Evolutionary conservation across 441 rosid species (phyloP), one percentile per base, ranked within the genome.

Genomic region (Adansonia grandidieri): DNA sequence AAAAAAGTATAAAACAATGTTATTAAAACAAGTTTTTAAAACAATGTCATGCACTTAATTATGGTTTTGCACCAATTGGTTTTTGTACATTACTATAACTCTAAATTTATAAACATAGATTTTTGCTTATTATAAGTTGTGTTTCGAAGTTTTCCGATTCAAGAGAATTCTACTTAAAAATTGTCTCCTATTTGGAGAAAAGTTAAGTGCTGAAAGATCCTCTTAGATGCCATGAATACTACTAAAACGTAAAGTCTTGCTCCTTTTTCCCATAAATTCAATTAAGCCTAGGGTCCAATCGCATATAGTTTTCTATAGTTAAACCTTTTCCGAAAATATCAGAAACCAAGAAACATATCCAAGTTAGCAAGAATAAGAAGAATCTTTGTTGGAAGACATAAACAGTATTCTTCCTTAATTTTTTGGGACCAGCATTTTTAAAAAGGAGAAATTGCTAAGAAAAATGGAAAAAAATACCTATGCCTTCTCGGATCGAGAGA

Each of bases 401-500:
- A 42, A 42, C 6, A 66, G 71, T 6, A 66, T 20, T 60, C 37
- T 19, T 2, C 2, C 20, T 58, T 9, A 9, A 60, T 3, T 60
- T 61, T 37, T 11, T 32, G 1, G 17, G 13, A 63, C 44, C 44
- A 13, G 9, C 44, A 24, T 62, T 62, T 6, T 11, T 28, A 32
- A 32, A 32, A 32, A 32, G 37, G 37, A 32, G 37, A 17, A 53
- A 53, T 37, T 42, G 48, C 14, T 3, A 58, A 63, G 42, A 47
- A 60, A 68, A 61, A 40, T 14, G 7, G 37, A 72, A 48, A 72
- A 68, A 42, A 78, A 19, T 80, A 91, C 98, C 97, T 74, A 94
- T 92, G 79, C 98, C 97, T 87, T 94, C 95, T 67, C 98, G 86
- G 61, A 92, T 91, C 1, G 98, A 94, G 73, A 92, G 89, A 81